Conservation (phyloP, 306 rosid species). For the Vigna angularis region DNA sequence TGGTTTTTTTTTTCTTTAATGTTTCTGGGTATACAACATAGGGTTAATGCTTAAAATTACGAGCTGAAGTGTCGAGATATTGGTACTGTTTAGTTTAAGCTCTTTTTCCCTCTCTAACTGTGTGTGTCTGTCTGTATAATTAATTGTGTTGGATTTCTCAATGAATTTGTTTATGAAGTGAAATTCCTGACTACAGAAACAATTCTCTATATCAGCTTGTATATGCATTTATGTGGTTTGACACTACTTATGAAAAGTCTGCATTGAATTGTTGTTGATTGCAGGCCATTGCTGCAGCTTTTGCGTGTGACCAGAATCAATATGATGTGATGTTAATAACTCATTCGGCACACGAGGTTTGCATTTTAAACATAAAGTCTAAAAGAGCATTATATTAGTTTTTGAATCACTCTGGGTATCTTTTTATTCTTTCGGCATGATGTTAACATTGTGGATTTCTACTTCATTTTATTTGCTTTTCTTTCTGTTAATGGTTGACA, state of each 20-base stretch:
- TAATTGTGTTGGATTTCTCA: background rate
- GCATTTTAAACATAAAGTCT: slow-evolving; percentile 19
- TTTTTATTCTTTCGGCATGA: background rate
- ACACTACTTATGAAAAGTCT: background rate
- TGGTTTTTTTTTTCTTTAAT: background rate
- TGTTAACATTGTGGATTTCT: slow-evolving; percentile 9
- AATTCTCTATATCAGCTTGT: background rate
- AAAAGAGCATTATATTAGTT: slow-evolving; percentile 1
- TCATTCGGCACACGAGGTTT: slow-evolving; percentile 75
- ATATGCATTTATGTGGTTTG: background rate
- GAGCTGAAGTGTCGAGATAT: background rate
- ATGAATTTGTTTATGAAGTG: background rate
- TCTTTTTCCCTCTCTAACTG: too few species aligned
- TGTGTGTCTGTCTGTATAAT: too few species aligned
- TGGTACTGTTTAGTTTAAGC: background rate
- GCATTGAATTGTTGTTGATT: slow-evolving; percentile 36
- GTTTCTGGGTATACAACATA: background rate
- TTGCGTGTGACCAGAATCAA: slow-evolving; percentile 69
- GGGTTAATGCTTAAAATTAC: background rate
- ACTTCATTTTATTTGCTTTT: slow-evolving; percentile 16
- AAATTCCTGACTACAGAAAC: background rate
- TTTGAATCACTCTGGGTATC: background rate
- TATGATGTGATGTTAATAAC: slow-evolving; percentile 66
- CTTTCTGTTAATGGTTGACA: slow-evolving; percentile 8
- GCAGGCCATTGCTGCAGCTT: slow-evolving; percentile 85